A percentile compares a stretch with the other conserved stretches of the same genome.
These are phyloP conservation scores for Lepidium africanum DNA, from an alignment of 345 rosid genomes.

Conservation along the genomic window DNA sequence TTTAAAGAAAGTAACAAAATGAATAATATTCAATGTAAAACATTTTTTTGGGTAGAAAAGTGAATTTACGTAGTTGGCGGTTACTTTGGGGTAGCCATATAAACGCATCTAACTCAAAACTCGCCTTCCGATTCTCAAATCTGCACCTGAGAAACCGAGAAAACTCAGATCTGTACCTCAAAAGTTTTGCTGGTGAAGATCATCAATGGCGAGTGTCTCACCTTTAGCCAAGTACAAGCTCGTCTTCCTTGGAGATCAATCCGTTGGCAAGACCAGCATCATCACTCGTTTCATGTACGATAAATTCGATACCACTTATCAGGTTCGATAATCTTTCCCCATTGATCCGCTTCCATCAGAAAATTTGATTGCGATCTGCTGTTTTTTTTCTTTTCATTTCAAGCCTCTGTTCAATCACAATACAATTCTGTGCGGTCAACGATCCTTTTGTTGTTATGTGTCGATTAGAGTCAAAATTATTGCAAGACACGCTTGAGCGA, in stretches of 20 bases:
- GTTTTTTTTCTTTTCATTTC: not conserved
- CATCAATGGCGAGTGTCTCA: slow-evolving; percentile 63
- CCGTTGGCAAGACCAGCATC: slow-evolving; percentile 87
- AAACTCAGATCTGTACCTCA: slow-evolving; percentile 33
- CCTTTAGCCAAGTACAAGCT: slow-evolving; percentile 81
- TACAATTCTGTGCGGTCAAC: not conserved
- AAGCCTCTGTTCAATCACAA: not conserved
- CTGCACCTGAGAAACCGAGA: not conserved
- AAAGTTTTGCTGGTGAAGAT: not conserved
- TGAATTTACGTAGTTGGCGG: slow-evolving; percentile 30
- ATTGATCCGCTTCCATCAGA: not conserved
- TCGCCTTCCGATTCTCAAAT: not conserved
- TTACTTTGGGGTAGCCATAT: slow-evolving; percentile 22
- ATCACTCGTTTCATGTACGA: slow-evolving; percentile 96
- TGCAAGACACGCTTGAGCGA: not conserved
- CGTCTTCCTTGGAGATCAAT: slow-evolving; percentile 82
- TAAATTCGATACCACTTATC: slow-evolving; percentile 86
- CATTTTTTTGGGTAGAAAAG: not conserved
- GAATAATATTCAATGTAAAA: not conserved
- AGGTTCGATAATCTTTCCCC: slow-evolving; percentile 31
- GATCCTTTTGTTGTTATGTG: not conserved
- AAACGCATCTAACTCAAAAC: slow-evolving; percentile 17
- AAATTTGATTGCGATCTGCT: not conserved
- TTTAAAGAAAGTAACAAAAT: not conserved
- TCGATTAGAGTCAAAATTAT: not conserved